These are phyloP conservation scores for Sordaria brevicollis DNA, from an alignment of 495 filamentous ascomycete species.

Conservation along the genomic window DNA sequence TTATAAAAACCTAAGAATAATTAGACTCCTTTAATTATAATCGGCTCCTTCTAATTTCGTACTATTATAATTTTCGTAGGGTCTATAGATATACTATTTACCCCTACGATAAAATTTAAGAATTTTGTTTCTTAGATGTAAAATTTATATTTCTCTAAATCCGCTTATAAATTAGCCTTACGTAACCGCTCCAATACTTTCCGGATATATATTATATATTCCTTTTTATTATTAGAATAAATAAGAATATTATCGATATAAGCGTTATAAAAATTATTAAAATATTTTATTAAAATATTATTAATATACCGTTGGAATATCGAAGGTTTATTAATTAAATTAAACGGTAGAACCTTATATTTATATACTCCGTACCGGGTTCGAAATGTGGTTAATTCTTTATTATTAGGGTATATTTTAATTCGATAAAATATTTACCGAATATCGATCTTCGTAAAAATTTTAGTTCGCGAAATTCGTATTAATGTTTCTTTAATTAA, in stretches of 20 bases:
- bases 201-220: not conserved
- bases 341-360: conserved; percentile 26
- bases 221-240: no score
- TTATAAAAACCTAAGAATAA: conserved; percentile 4
- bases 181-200: conserved; percentile 4
- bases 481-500: conserved; percentile 33
- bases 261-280: no score
- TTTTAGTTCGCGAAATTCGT: conserved; percentile 14
- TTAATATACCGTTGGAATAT: conserved; percentile 26
- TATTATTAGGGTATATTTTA: conserved; percentile 17
- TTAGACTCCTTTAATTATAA: not conserved
- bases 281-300: conserved; percentile 7
- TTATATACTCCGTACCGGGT: conserved; percentile 21
- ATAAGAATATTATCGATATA: no score
- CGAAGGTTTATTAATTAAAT: conserved; percentile 14
- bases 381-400: conserved; percentile 23
- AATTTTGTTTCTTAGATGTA: conserved; percentile 13
- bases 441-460: conserved; percentile 38
- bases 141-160: conserved; percentile 23
- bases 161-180: conserved; percentile 9
- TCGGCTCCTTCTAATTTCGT: not conserved
- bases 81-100: not conserved
- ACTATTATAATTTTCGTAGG: not conserved
- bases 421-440: conserved; percentile 10
- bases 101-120: conserved; percentile 15